phyloP scores from a whole-genome alignment of 1,139 yeast genomes.

The Lodderomyces parapsilosis region DNA sequence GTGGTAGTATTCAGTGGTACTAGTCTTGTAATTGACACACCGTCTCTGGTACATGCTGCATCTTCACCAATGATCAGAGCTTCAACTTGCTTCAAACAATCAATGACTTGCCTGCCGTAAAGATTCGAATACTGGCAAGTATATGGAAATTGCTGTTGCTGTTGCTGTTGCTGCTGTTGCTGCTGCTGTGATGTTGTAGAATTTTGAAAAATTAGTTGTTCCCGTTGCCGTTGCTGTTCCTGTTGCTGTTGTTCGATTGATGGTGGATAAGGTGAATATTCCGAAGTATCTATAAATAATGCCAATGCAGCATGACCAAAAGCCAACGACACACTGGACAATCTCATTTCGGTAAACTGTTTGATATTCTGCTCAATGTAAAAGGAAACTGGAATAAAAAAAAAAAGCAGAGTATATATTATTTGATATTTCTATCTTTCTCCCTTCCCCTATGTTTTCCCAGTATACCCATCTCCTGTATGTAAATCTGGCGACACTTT shows the following conservation, averaged over 20 bases:
- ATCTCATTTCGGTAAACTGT: neutral
- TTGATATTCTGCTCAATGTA: neutral
- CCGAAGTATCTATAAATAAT: constrained; percentile 6
- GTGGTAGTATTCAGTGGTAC: neutral
- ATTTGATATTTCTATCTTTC: neutral
- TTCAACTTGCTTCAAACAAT: constrained; percentile 10
- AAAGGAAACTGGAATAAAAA: neutral
- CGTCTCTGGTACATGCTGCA: too few relatives aligned
- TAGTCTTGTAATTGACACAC: too few relatives aligned
- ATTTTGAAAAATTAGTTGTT: neutral
- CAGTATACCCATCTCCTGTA: too few relatives aligned
- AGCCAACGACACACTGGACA: neutral
- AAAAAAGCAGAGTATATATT: neutral
- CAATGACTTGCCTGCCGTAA: constrained; percentile 7
- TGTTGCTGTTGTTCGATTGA: neutral
- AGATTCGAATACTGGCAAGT: constrained; percentile 7
- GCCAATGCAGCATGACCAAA: neutral
- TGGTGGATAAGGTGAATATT: constrained; percentile 6
- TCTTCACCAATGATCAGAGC: neutral
- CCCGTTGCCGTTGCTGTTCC: too few relatives aligned
- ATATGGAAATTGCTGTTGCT: constrained; percentile 5
- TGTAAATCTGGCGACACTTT: constrained; percentile 1
- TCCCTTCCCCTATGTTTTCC: neutral
- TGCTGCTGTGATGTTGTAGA: neutral
- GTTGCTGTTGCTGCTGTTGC: neutral